These are phyloP conservation scores for Hypoxylon sp. DNA, from an alignment of 2,329 filamentous ascomycete genomes.

Conservation along the genomic window DNA sequence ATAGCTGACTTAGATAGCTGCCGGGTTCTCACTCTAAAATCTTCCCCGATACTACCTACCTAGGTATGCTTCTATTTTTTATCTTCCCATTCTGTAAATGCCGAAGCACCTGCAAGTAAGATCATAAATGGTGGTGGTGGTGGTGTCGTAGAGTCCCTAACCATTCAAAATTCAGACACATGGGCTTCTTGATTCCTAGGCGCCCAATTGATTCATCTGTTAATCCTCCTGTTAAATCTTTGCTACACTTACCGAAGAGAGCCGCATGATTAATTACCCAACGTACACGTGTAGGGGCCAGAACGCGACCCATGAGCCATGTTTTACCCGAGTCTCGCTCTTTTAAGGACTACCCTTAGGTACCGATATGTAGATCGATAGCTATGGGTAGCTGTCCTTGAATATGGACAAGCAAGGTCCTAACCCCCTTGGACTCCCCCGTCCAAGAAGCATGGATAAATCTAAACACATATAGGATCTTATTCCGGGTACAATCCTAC, in stretches of 20 bases:
- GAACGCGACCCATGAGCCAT: slow-evolving; percentile 26
- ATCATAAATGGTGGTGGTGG: slow-evolving; percentile 30
- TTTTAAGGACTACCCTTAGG: slow-evolving; percentile 22
- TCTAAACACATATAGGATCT: slow-evolving; percentile 6
- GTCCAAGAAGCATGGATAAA: slow-evolving; percentile 24
- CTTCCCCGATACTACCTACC: neutral
- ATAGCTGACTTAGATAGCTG: slow-evolving; percentile 23
- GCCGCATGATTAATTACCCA: slow-evolving; percentile 31
- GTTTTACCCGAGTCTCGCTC: slow-evolving; percentile 21
- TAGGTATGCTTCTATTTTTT: neutral
- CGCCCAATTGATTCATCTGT: slow-evolving; percentile 36
- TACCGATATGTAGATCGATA: neutral
- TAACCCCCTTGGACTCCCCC: slow-evolving; percentile 17
- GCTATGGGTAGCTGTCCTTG: slow-evolving; percentile 20
- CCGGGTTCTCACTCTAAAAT: slow-evolving; percentile 18
- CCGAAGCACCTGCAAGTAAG: slow-evolving; percentile 40
- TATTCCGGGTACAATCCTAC: slow-evolving; percentile 10
- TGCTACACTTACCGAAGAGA: slow-evolving; percentile 36
- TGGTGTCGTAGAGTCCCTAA: slow-evolving; percentile 33
- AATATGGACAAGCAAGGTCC: slow-evolving; percentile 8
- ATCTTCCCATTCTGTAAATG: slow-evolving; percentile 24
- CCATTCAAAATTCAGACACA: slow-evolving; percentile 31
- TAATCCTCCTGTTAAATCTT: slow-evolving; percentile 12
- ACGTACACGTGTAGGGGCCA: slow-evolving; percentile 41
- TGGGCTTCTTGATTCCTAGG: slow-evolving; percentile 27